phyloP scores from a whole-genome alignment of 805 yeast genomes.

The Cyberlindnera euphorbiiphila region DNA sequence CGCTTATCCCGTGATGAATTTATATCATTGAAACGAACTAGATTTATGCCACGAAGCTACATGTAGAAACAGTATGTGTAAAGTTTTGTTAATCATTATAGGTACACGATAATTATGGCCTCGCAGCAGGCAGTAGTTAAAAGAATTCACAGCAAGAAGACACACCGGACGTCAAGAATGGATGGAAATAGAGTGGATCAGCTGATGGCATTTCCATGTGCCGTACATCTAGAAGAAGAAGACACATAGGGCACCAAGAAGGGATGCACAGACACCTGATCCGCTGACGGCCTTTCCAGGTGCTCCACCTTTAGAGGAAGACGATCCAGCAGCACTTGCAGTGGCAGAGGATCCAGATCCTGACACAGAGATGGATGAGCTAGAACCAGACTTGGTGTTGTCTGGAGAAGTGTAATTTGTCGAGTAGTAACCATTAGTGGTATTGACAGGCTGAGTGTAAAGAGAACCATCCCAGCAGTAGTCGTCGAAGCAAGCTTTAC shows the following conservation, averaged over 20 bases:
- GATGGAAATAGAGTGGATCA: no score
- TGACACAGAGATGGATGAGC: no score
- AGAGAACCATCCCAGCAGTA: constrained; percentile 72
- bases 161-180: no score
- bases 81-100: no score
- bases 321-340: constrained; percentile 5
- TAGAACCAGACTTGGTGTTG: no score
- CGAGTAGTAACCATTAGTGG: constrained; percentile 11
- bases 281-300: constrained; percentile 1
- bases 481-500: constrained; percentile 61
- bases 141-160: neutral
- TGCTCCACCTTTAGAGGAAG: constrained; percentile 10
- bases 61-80: no score
- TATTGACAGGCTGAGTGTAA: constrained; percentile 2
- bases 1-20: constrained; percentile 4
- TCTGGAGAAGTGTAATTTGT: constrained; percentile 12
- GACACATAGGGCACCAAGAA: constrained; percentile 11
- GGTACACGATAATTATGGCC: no score
- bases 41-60: no score
- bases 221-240: no score
- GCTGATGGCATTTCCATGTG: no score
- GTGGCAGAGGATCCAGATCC: constrained; percentile 7
- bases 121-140: no score
- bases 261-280: constrained; percentile 10
- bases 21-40: no score